These are phyloP conservation scores for Grigorovia yakushimaensis DNA, from an alignment of 805 yeast genomes.

Conservation along the genomic window DNA sequence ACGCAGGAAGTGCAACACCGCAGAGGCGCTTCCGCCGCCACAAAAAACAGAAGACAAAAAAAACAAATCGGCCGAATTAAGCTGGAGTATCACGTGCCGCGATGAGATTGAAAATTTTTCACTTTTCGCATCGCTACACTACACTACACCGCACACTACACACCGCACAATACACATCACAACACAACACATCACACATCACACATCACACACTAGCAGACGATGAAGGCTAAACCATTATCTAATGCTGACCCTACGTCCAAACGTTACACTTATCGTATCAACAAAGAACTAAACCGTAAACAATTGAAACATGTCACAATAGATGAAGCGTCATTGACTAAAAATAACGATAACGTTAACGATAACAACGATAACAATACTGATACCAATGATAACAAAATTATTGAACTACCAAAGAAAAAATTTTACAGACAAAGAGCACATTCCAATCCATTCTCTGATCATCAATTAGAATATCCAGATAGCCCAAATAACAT, in stretches of 20 bases:
- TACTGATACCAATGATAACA: slow-evolving; percentile 2
- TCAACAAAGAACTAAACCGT: slow-evolving; percentile 41
- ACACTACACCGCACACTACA: no score
- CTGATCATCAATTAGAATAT: slow-evolving; percentile 87
- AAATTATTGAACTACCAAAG: slow-evolving; percentile 51
- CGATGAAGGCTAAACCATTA: slow-evolving; percentile 19
- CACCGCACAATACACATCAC: no score
- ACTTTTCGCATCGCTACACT: no score
- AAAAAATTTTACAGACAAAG: slow-evolving; percentile 89
- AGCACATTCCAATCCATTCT: slow-evolving; percentile 96
- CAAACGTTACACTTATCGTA: slow-evolving; percentile 33
- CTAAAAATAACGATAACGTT: slow-evolving; percentile 1
- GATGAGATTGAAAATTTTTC: no score
- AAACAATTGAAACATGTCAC: slow-evolving; percentile 38
- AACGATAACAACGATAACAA: not conserved
- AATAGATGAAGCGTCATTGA: slow-evolving; percentile 30
- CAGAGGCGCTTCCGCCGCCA: no score
- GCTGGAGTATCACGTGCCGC: no score
- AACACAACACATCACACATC: no score
- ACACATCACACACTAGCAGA: no score
- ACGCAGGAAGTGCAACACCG: no score
- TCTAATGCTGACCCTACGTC: slow-evolving; percentile 18
- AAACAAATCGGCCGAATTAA: no score
- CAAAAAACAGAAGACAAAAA: no score
- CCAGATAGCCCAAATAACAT: slow-evolving; percentile 71